A percentile compares a stretch with the other conserved stretches of the same genome.
Conservation (phyloP, 1,284 basidiomycete genomes). For the Pholiota adiposa region DNA sequence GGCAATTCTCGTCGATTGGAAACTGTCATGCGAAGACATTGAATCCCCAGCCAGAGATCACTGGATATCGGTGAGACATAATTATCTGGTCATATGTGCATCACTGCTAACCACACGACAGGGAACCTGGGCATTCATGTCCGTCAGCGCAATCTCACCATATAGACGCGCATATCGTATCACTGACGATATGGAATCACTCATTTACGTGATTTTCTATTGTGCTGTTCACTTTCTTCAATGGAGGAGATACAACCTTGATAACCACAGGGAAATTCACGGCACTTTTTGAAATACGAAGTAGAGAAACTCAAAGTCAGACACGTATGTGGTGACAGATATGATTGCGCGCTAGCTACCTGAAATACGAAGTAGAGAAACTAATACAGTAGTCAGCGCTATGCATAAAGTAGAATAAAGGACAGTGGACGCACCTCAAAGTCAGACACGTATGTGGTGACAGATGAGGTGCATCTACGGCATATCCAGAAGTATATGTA, state of each 20-base stretch:
- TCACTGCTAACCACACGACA: neutral
- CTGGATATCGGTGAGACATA: neutral
- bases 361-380: slow-evolving; percentile 1
- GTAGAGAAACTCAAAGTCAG: slow-evolving; percentile 1
- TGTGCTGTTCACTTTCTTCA: neutral
- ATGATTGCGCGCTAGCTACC: neutral
- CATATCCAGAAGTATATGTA: neutral
- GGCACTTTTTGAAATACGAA: slow-evolving; percentile 1
- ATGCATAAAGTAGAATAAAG: neutral
- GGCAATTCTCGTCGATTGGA: neutral
- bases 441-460: slow-evolving; percentile 2
- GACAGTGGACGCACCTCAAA: neutral
- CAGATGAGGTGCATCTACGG: neutral
- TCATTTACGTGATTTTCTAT: neutral
- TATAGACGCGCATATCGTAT: neutral
- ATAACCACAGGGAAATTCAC: too few relatives aligned
- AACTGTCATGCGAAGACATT: neutral
- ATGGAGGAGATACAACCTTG: neutral
- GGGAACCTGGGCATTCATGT: neutral
- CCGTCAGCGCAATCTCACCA: neutral
- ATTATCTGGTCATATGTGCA: neutral
- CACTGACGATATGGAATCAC: neutral
- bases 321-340: slow-evolving; percentile 1
- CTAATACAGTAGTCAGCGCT: neutral
- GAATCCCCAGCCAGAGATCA: neutral